Base-by-base conservation (phyloP, 139 green algal genomes). In the Yamagishiella unicocca region DNA sequence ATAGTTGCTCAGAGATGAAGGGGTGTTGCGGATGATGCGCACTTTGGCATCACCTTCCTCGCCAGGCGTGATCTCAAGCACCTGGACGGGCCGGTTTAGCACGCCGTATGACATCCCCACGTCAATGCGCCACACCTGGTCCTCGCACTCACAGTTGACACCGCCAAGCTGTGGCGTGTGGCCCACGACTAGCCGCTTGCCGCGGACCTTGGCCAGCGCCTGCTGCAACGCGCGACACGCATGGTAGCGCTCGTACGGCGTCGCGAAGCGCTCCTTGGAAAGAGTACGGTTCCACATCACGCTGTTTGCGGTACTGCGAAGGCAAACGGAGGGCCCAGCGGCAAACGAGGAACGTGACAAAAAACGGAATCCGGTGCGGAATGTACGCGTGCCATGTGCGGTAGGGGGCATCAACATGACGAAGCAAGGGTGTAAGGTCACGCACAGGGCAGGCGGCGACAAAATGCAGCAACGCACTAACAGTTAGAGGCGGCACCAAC, bases 231-330 rank as follows among this genome's bases (percentile, higher is more conserved):
- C 75, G 94, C 87, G 76, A 90, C 90, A 95, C 27, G 93, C 94
- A 43, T 94, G 88, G 85, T 90, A 92, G 35, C 94, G 91, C n/a
- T 98, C 95, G 54, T 93, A 90, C 4, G 89, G 83, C 42, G 81
- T 94, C 27, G 75, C 83, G 70, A 94, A 96, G 38, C 80, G 82
- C 88, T 97, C 94, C 29, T 92, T 87, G 29, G 90, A 90, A 54
- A 96, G 95, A 37, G 92, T 93, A 35, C 96, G 94, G 92, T 97
- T 98, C 96, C 96, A 98, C 95, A 98, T 96, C 14, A 99, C 93
- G 38, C 89, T 95, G 90, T 94, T 95, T 12, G 90, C 83, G 70
- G 96, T 93, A 14, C 92, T 95, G 90, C 73, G 45, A 22, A 40
- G 25, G 50, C 50, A 58, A 17, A 58, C 50, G 50, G 17, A 46